phyloP scores from a whole-genome alignment of 202 grass and related monocot species.

The Musa balbisiana region DNA sequence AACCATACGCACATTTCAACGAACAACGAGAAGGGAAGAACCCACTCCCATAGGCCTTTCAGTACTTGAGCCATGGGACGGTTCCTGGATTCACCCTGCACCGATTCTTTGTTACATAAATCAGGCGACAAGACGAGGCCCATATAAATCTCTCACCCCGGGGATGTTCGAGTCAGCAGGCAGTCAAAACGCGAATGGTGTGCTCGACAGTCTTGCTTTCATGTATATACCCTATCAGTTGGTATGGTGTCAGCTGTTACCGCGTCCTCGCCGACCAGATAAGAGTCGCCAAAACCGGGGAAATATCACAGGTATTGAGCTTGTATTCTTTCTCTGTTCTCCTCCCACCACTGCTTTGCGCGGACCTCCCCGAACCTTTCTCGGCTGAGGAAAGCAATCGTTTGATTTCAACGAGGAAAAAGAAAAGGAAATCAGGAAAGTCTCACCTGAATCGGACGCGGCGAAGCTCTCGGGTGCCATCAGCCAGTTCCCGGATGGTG shows the following conservation, averaged over 20 bases:
- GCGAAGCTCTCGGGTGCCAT: slow-evolving; percentile 58
- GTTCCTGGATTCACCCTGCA: neutral
- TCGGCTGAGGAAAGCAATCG: slow-evolving; percentile 32
- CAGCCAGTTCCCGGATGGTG: slow-evolving; percentile 61
- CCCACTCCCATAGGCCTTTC: neutral
- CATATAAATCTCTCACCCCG: neutral
- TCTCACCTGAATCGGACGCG: slow-evolving; percentile 69
- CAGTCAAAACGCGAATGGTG: too few relatives aligned
- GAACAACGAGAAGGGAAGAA: neutral
- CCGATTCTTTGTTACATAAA: neutral
- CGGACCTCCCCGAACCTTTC: slow-evolving; percentile 73
- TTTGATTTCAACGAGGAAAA: neutral
- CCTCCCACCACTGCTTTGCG: slow-evolving; percentile 79
- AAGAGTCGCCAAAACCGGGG: too few relatives aligned
- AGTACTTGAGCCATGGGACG: neutral
- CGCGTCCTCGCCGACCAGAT: too few relatives aligned
- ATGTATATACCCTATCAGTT: too few relatives aligned
- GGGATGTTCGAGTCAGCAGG: too few relatives aligned
- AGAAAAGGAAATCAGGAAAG: neutral
- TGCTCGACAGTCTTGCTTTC: too few relatives aligned
- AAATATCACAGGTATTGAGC: slow-evolving; percentile 42
- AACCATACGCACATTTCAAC: neutral
- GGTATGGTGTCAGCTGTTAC: too few relatives aligned
- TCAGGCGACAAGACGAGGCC: neutral
- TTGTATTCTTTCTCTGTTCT: slow-evolving; percentile 84